These are phyloP conservation scores for Podospora comata DNA, from an alignment of 495 filamentous ascomycete species.

Conservation along the genomic window DNA sequence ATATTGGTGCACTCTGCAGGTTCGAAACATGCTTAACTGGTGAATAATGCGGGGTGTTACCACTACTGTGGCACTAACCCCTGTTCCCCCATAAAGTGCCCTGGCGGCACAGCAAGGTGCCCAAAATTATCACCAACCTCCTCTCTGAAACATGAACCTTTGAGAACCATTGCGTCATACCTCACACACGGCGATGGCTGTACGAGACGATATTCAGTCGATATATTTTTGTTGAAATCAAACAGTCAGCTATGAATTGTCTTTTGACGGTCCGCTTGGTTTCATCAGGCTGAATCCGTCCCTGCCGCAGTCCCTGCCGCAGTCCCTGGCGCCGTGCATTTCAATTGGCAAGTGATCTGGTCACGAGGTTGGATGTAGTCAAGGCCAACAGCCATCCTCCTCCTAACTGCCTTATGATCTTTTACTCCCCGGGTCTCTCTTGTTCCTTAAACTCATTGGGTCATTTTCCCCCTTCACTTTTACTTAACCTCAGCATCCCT, in stretches of 20 bases:
- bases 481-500: too few species aligned
- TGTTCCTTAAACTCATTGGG: too few species aligned
- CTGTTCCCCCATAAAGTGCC: not conserved
- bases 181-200: not conserved
- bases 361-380: not conserved
- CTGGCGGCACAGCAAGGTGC: constrained; percentile 6
- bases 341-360: not conserved
- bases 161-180: constrained; percentile 14
- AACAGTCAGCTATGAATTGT: not conserved
- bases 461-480: too few species aligned
- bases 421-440: too few species aligned
- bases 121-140: not conserved
- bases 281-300: not conserved
- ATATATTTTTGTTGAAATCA: not conserved
- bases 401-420: too few species aligned
- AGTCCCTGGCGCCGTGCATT: not conserved
- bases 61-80: not conserved
- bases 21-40: constrained; percentile 8
- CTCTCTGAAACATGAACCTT: not conserved
- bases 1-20: constrained; percentile 4
- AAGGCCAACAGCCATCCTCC: not conserved
- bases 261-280: not conserved
- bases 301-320: not conserved
- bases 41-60: constrained; percentile 11
- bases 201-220: not conserved